Evolutionary conservation across 179 eudicot genomes (phyloP).

Genomic region (Beta lomatogona): DNA sequence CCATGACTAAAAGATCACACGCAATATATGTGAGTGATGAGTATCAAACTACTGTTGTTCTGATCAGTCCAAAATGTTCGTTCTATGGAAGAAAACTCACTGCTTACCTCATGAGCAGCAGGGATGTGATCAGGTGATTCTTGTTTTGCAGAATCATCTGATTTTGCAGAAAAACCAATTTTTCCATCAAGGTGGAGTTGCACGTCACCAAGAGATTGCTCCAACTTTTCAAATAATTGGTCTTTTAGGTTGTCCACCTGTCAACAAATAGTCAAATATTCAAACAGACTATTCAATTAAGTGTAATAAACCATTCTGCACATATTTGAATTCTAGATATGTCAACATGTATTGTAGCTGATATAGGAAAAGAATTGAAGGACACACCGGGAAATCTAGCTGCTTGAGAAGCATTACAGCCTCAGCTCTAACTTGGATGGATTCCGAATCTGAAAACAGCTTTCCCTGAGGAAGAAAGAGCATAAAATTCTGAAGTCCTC

Average conservation of each 20-base stretch:
- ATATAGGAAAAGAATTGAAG: constrained; percentile 17
- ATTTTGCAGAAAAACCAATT: constrained; percentile 33
- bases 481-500: constrained; percentile 5
- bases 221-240: constrained; percentile 88
- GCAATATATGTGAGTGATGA: background rate
- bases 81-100: background rate
- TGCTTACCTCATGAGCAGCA: constrained; percentile 62
- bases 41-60: background rate
- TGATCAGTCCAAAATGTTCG: background rate
- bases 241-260: constrained; percentile 87
- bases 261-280: constrained; percentile 15
- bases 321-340: constrained; percentile 1
- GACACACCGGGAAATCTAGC: constrained; percentile 87
- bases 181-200: constrained; percentile 54
- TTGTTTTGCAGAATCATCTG: constrained; percentile 43
- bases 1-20: background rate
- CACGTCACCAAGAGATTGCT: constrained; percentile 72
- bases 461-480: constrained; percentile 59
- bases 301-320: background rate
- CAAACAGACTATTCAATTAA: background rate
- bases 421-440: constrained; percentile 96
- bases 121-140: constrained; percentile 40
- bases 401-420: constrained; percentile 98
- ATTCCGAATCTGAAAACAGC: constrained; percentile 92
- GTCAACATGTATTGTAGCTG: background rate